Conservation (phyloP, 768 basidiomycete species). For the Hemileccinum rubropunctum region DNA sequence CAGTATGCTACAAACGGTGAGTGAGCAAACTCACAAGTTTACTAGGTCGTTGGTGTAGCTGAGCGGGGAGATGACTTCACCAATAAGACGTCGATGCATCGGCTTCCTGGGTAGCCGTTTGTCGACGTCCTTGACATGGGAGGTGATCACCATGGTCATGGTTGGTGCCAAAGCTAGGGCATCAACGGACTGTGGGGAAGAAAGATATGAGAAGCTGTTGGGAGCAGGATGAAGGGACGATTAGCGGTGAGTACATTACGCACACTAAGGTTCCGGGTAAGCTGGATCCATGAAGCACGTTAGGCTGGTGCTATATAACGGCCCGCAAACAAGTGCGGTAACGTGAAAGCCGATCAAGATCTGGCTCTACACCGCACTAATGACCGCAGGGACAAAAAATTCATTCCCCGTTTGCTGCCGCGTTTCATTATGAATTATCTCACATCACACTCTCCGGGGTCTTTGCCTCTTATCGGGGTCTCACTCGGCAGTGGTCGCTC, state of each 20-base stretch:
- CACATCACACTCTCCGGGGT: constrained; percentile 21
- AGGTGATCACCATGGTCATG: constrained; percentile 22
- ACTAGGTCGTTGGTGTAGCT: constrained; percentile 46
- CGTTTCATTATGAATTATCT: constrained; percentile 11
- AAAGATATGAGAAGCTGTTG: constrained; percentile 8
- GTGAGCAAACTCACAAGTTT: constrained; percentile 46
- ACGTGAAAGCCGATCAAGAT: constrained; percentile 3
- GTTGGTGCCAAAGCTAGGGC: constrained; percentile 20
- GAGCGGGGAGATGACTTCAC: constrained; percentile 57
- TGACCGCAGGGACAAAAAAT: too few relatives aligned
- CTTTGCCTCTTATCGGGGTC: constrained; percentile 22
- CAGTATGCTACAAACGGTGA: neutral
- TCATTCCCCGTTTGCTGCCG: too few relatives aligned
- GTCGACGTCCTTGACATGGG: constrained; percentile 43
- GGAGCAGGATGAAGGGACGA: constrained; percentile 2
- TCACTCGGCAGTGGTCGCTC: constrained; percentile 1
- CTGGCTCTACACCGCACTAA: neutral
- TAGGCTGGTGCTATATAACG: constrained; percentile 17
- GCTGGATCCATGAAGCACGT: constrained; percentile 8
- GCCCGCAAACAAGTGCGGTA: constrained; percentile 1
- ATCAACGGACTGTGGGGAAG: constrained; percentile 16
- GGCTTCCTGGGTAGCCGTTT: constrained; percentile 40
- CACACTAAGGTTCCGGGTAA: constrained; percentile 15
- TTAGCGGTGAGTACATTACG: constrained; percentile 22
- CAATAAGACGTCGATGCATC: constrained; percentile 41